Conservation (phyloP, 371 early-diverging fungal species). For the Syncephalastrum monosporum region DNA sequence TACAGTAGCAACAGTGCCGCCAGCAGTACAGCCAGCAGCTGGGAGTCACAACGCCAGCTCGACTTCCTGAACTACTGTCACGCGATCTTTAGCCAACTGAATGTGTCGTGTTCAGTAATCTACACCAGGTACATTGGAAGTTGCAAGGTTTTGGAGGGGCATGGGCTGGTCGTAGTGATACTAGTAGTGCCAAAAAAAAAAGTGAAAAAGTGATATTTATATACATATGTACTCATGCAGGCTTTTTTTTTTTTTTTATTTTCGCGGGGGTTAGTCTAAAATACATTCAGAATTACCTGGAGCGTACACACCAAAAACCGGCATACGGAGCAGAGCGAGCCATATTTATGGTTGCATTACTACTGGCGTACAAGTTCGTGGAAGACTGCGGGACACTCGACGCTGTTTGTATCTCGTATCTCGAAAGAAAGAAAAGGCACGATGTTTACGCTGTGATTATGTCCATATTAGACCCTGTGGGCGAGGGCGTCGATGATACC, state of each 20-base stretch:
- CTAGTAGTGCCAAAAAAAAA: not conserved
- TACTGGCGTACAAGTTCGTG: slow-evolving; percentile 34
- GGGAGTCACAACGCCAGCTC: slow-evolving; percentile 9
- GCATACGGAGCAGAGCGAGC: slow-evolving; percentile 27
- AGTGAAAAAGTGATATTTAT: too few relatives aligned
- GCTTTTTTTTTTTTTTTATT: too few relatives aligned
- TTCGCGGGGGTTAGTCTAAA: slow-evolving; percentile 18
- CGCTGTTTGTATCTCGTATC: slow-evolving; percentile 19
- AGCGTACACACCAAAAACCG: slow-evolving; percentile 15
- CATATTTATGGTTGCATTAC: slow-evolving; percentile 31
- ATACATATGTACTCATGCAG: too few relatives aligned
- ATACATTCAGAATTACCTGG: slow-evolving; percentile 23
- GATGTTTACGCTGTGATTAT: not conserved
- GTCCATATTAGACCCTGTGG: slow-evolving; percentile 22
- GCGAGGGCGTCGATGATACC: slow-evolving; percentile 18
- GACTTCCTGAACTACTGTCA: slow-evolving; percentile 13
- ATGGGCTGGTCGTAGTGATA: not conserved
- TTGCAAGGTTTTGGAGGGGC: not conserved
- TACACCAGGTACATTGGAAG: slow-evolving; percentile 26
- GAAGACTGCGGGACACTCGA: slow-evolving; percentile 32
- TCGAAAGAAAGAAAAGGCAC: too few relatives aligned
- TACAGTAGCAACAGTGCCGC: not conserved
- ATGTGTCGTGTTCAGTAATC: slow-evolving; percentile 19
- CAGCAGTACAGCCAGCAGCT: not conserved
- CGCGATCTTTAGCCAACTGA: slow-evolving; percentile 4